Evolutionary conservation across 768 basidiomycete genomes (phyloP).

Genomic region (Pleurotus djamor): DNA sequence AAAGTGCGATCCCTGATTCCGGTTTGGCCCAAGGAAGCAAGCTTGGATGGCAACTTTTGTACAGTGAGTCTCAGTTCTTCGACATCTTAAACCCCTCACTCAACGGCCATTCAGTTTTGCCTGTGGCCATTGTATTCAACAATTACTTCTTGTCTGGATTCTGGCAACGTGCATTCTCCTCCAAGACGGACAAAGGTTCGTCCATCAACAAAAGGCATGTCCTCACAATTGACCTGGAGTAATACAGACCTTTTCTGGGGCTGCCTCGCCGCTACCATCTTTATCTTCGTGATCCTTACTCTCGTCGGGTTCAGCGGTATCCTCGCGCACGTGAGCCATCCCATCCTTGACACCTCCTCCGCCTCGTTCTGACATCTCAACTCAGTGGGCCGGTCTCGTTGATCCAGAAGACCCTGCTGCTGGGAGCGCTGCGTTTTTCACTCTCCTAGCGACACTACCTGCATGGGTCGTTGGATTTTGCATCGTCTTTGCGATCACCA

Average conservation of each 20-base stretch:
- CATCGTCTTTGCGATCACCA: conserved; percentile 5
- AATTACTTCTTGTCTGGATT: conserved; percentile 4
- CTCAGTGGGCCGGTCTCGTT: conserved; percentile 6
- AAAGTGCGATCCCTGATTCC: neutral
- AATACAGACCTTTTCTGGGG: conserved; percentile 2
- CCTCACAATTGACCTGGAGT: no score
- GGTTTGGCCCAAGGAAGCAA: neutral
- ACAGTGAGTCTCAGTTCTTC: neutral
- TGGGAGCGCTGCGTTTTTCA: conserved; percentile 5
- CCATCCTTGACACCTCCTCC: neutral
- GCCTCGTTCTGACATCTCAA: neutral
- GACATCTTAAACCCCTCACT: neutral
- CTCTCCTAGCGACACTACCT: neutral
- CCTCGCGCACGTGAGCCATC: neutral
- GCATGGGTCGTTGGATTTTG: conserved; percentile 4
- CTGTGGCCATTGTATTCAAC: conserved; percentile 5
- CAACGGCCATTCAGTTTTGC: neutral
- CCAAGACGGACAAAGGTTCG: conserved; percentile 4
- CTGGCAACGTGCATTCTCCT: conserved; percentile 7
- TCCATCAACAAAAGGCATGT: neutral
- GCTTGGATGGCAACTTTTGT: conserved; percentile 6
- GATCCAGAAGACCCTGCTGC: neutral
- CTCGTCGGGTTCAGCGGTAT: conserved; percentile 1
- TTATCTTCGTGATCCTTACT: conserved; percentile 5
- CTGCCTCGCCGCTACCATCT: conserved; percentile 1